Conservation (phyloP, 2,329 filamentous ascomycete genomes). For the Lasiodiplodia sp. region DNA sequence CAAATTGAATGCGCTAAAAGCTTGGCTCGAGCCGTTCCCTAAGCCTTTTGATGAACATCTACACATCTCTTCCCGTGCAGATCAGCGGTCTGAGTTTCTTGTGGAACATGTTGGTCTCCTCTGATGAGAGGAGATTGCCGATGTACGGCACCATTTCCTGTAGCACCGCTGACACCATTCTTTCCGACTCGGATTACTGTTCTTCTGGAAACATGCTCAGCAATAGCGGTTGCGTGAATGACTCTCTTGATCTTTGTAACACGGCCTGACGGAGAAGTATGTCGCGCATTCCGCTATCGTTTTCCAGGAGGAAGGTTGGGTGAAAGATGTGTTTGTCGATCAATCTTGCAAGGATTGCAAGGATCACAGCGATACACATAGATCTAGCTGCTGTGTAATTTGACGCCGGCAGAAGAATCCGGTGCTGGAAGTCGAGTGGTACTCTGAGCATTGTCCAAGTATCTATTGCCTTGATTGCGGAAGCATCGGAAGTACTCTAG, state of each 20-base stretch:
- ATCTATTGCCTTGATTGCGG: background rate
- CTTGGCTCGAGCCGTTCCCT: background rate
- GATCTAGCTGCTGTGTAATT: conserved; percentile 42
- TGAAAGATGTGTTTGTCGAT: conserved; percentile 44
- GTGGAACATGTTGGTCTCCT: background rate
- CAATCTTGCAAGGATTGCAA: conserved; percentile 40
- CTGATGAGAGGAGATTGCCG: background rate
- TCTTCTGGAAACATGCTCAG: conserved; percentile 11
- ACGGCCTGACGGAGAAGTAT: background rate
- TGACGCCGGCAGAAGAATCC: conserved; percentile 41
- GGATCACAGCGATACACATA: conserved; percentile 42
- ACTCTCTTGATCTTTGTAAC: background rate
- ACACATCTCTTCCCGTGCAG: background rate
- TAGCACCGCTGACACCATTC: background rate
- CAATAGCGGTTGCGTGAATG: background rate
- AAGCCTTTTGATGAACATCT: background rate
- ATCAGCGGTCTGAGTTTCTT: background rate
- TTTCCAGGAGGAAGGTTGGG: conserved; percentile 40
- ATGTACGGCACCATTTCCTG: conserved; percentile 3
- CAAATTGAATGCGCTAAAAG: background rate
- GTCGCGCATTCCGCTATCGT: conserved; percentile 30
- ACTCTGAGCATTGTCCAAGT: background rate
- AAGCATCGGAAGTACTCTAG: too few relatives aligned
- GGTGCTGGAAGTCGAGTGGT: conserved; percentile 29
- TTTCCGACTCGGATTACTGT: background rate